Conservation (phyloP, 2,329 filamentous ascomycete genomes). For the Pseudogymnoascus sp. region DNA sequence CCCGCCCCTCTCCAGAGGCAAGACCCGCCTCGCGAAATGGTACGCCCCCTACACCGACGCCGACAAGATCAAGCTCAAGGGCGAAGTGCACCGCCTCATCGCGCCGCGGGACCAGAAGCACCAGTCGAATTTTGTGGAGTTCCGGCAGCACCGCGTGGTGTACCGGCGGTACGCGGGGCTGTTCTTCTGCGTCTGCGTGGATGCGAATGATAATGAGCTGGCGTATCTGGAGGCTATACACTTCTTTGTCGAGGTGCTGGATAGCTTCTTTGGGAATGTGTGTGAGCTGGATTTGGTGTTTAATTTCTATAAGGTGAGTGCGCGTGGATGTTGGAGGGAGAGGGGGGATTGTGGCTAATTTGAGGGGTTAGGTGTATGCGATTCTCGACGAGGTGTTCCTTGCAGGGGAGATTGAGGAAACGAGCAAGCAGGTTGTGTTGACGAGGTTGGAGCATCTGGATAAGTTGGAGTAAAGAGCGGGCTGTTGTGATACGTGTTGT, state of each 20-base stretch:
- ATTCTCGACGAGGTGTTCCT: slow-evolving; percentile 98
- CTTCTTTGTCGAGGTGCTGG: slow-evolving; percentile 98
- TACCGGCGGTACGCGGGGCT: slow-evolving; percentile 96
- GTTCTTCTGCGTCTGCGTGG: slow-evolving; percentile 98
- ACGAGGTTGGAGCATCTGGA: slow-evolving; percentile 92
- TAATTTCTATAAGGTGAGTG: slow-evolving; percentile 63
- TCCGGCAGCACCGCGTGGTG: slow-evolving; percentile 89
- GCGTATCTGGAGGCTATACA: slow-evolving; percentile 96
- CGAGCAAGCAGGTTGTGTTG: slow-evolving; percentile 94
- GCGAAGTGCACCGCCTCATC: slow-evolving; percentile 95
- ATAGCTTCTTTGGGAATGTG: slow-evolving; percentile 98
- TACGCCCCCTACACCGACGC: slow-evolving; percentile 98
- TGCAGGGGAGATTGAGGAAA: slow-evolving; percentile 97
- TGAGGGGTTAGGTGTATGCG: slow-evolving; percentile 68
- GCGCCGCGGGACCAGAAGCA: slow-evolving; percentile 98
- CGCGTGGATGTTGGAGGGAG: background rate
- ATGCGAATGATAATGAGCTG: slow-evolving; percentile 97
- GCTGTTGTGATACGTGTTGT: background rate
- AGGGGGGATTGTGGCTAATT: slow-evolving; percentile 3
- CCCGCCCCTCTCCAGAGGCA: slow-evolving; percentile 58
- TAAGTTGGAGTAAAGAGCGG: slow-evolving; percentile 65
- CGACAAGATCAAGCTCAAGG: slow-evolving; percentile 98
- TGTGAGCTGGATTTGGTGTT: slow-evolving; percentile 91
- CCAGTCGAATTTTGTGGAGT: slow-evolving; percentile 98
- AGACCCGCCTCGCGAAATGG: slow-evolving; percentile 97